These are phyloP conservation scores for Actinomortierella ambigua DNA, from an alignment of 371 early-diverging fungal genomes.

Conservation along the genomic window DNA sequence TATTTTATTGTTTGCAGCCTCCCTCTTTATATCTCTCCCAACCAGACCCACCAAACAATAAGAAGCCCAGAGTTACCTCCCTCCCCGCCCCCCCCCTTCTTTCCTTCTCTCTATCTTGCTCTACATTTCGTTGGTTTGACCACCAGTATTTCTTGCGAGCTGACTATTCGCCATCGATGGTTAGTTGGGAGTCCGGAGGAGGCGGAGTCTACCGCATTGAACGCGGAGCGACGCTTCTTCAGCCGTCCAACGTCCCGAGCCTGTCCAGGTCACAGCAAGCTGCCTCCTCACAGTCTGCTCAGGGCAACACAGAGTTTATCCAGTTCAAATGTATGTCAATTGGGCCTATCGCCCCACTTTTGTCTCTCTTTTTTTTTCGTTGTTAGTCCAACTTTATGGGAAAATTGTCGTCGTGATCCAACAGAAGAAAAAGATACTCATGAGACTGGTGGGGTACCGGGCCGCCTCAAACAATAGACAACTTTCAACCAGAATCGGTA, in stretches of 20 bases:
- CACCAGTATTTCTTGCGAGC: not conserved
- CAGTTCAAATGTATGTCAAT: slow-evolving; percentile 40
- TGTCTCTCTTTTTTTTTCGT: not conserved
- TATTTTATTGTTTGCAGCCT: no score
- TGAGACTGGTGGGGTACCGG: no score
- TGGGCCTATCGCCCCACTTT: not conserved
- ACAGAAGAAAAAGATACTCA: slow-evolving; percentile 1
- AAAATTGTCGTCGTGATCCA: no score
- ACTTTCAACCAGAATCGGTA: slow-evolving; percentile 45
- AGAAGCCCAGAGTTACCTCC: not conserved
- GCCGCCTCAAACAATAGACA: no score
- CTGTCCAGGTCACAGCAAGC: not conserved
- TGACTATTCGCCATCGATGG: slow-evolving; percentile 9
- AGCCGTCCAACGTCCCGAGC: no score
- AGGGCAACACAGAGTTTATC: slow-evolving; percentile 16
- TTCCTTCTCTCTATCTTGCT: slow-evolving; percentile 3
- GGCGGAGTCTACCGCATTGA: slow-evolving; percentile 28
- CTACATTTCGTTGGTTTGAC: not conserved
- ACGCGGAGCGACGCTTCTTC: slow-evolving; percentile 18
- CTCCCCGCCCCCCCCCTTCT: slow-evolving; percentile 3
- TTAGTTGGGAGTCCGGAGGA: slow-evolving; percentile 34
- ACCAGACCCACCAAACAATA: no score
- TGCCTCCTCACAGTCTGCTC: not conserved
- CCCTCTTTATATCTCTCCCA: no score
- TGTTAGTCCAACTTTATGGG: no score